Base-by-base conservation (phyloP, 768 basidiomycete species). In the Pholiota molesta region DNA sequence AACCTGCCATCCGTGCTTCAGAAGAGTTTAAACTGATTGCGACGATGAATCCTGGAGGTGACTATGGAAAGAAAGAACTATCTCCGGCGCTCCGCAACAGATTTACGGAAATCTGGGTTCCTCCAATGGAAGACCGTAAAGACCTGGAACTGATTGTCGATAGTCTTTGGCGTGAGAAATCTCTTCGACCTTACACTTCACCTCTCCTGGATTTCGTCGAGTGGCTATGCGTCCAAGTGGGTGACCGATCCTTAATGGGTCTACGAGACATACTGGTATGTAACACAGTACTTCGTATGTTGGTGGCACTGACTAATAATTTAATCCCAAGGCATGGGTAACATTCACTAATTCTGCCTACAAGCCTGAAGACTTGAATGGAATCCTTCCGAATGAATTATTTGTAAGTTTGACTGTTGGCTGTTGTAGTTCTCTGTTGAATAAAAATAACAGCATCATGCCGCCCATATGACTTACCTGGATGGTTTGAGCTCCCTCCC, bases 21-120 rank as follows among this genome's bases (percentile, higher is more conserved):
- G 76, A 82, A 3, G 77, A 76, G 1, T 99, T 99, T 82, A 90
- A 95, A 72, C 86, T 99, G 39, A 80, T 98, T 0, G 95, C 97
- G 2, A 99, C 97, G 2, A 99, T 99, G 97, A 99, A 99, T 72
- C 97, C 97, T 0, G 97, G 97, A 19, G 97, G 97, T 14, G 97
- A 99, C 70, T 99, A 96, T 68, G 97, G 97, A 23, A 99, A 99
- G 81, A 99, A 99, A 72, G 97, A 99, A 71, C 79, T 99, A 2
- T 99, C 97, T 1, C 97, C 96, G 33, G 97, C 97, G 0, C 79
- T 99, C 40, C 87, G 97, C 19, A 99, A 99, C 76, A 87, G 97
- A 5, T 99, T 99, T 77, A 99, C 97, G 3, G 97, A 99, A 73
- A 97, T 99, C 33, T 99, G 97, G 97, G 97, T 99, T 0, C 96